Conservation (phyloP, 1,284 basidiomycete species). For the Irpex sp. region DNA sequence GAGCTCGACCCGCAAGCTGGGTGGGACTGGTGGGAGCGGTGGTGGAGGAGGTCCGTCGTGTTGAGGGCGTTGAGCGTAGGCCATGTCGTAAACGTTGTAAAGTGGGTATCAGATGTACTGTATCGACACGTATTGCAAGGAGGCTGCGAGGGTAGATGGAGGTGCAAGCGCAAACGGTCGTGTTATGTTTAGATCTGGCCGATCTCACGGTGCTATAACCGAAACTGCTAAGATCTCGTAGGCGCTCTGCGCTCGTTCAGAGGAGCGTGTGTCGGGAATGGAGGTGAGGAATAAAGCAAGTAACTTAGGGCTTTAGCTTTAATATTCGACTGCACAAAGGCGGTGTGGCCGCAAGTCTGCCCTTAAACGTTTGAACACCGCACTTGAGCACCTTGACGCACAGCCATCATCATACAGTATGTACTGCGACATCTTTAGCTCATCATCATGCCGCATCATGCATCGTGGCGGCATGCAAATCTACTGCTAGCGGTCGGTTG, state of each 20-base stretch:
- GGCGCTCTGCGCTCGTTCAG: not conserved
- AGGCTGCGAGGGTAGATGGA: not conserved
- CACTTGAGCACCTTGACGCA: not conserved
- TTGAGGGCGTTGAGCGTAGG: slow-evolving; percentile 20
- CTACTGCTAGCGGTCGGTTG: too few species aligned
- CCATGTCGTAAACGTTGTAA: slow-evolving; percentile 14
- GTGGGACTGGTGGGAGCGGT: slow-evolving; percentile 40
- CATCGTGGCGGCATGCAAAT: too few species aligned
- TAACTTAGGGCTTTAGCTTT: not conserved
- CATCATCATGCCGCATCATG: too few species aligned
- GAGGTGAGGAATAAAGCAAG: not conserved
- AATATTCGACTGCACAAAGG: not conserved
- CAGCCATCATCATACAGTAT: too few species aligned
- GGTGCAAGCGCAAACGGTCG: not conserved
- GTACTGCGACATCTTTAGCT: not conserved
- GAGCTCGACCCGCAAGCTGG: slow-evolving; percentile 26
- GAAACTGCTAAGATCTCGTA: not conserved
- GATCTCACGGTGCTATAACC: too few species aligned
- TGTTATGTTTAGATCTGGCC: too few species aligned
- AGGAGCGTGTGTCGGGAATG: not conserved
- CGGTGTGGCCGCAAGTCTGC: not conserved
- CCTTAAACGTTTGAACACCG: not conserved
- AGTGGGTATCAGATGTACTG: not conserved
- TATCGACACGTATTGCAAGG: not conserved
- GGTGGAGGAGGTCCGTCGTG: slow-evolving; percentile 25